Evolutionary conservation across 352 stramenopile genomes (phyloP), one percentile per base, ranked within the genome.

Genomic region (Globisporangium abappressorium): DNA sequence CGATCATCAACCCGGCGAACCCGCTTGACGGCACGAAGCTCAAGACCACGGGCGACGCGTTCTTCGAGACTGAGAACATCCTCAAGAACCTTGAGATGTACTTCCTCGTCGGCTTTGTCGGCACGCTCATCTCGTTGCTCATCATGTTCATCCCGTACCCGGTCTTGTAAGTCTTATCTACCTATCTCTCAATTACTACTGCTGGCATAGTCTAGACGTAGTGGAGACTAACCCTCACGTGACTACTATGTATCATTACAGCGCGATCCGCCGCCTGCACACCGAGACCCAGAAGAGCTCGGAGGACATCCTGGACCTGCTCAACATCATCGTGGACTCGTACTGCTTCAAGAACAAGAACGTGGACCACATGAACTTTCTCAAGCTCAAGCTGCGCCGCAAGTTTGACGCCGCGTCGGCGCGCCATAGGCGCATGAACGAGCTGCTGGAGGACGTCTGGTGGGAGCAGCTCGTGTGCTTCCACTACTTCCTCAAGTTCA

Each of bases 341-440:
- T 94, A 94, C 75, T 94, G 86, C 66, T 94, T 94, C 75, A 91
- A 92, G 73, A 92, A 91, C 77, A 94, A 93, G 73, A 91, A 92
- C 62, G 73, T 91, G 30, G 83, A 93, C 30, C 75, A 92, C 73
- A 91, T 94, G 83, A 87, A 94, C 56, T 90, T 94, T 49, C 62
- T 94, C 12, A 83, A 79, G 22, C 66, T 92, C 20, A 92, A 91
- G 62, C 73, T 94, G 33, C 66, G 81, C 12, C 83, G 81, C 54
- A 93, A 94, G 61, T 94, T 94, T 57, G 79, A 90, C 30, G 73
- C 68, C 1, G 77, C 80, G 1, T 28, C 60, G 0, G 84, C 74
- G 2, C 82, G 84, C 14, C 75, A 90, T 53, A 72, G 68, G n/a
- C 76, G 78, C 2, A 94, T 94, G 86, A 74, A 66, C 24, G 71